Base-by-base conservation (phyloP, 352 stramenopile genomes). In the Ophiocytium majus region DNA sequence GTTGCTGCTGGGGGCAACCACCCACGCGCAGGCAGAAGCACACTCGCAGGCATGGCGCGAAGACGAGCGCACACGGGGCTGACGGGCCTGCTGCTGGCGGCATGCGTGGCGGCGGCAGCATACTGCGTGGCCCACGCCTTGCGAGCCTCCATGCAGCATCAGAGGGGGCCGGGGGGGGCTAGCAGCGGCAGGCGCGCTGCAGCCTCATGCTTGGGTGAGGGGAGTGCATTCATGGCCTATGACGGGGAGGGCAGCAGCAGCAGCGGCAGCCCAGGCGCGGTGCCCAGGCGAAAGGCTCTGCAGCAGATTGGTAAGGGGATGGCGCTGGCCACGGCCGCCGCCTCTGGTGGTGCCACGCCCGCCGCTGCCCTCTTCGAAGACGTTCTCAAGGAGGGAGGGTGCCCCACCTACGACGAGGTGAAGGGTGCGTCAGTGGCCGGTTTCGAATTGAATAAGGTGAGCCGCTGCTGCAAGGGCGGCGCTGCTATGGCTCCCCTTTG, bases 391-490 rank as follows among this genome's bases (percentile, higher is more conserved):
- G 57, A 78, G 64, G 83, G 83, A 1, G 76, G 80, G 37, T 87
- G 83, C 63, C 83, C 83, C 23, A 63, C 50, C 49, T 87, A 87
- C 74, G 32, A 84, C 49, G 83, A 83, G 43, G 66, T 76, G 23
- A 83, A 33, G 79, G 66, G 79, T 5, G 0, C 50, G 10, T 75
- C 76, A 0, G 83, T 85, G 10, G 43, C 34, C 0, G 71, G 37
- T 36, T 87, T 87, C 79, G 66, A 87, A 32, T 33, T 87, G 32
- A 78, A 87, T 74, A 87, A 85, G 63, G 66, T 78, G 32, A 78
- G 66, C 43, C 5, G 43, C 43, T 57, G 43, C 43, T 57, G 43
- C 43, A 57, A n/a, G n/a, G n/a, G n/a, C n/a, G n/a, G n/a, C n/a
- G n/a, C n/a, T n/a, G n/a, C n/a, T n/a, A n/a, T n/a, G n/a, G n/a